phyloP scores from a whole-genome alignment of 352 stramenopile genomes.

The Globisporangium cylindrosporum region DNA sequence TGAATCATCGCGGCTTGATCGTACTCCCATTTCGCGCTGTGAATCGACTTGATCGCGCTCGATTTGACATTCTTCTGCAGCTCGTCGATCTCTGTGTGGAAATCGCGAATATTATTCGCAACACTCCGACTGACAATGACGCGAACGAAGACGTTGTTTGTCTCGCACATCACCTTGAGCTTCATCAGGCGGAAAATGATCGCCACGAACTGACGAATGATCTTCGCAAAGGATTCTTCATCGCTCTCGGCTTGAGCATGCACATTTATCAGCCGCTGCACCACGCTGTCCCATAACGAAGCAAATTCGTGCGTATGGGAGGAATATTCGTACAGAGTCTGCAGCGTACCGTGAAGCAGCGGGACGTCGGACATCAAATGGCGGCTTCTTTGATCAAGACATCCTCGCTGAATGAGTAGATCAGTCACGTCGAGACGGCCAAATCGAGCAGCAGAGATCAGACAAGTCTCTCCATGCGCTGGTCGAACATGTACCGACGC shows the following conservation, averaged over 20 bases:
- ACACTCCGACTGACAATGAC: not conserved
- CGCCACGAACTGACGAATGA: not conserved
- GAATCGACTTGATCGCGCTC: not conserved
- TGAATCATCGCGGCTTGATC: not conserved
- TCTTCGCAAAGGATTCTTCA: not conserved
- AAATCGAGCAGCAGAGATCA: conserved; percentile 6
- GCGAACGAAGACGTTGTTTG: not conserved
- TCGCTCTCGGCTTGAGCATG: not conserved
- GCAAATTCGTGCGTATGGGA: not conserved
- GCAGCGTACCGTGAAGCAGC: not conserved
- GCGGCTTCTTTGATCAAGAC: not conserved
- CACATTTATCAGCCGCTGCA: not conserved
- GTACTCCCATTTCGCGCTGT: not conserved
- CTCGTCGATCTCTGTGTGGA: conserved; percentile 5
- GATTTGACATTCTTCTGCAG: not conserved
- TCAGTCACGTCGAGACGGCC: not conserved
- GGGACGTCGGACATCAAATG: not conserved
- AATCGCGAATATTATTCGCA: not conserved
- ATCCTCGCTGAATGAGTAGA: not conserved
- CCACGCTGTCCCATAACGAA: conserved; percentile 6
- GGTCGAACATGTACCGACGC: conserved; percentile 1
- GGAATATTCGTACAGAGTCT: not conserved
- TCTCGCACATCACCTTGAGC: conserved; percentile 5
- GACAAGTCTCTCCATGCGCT: not conserved
- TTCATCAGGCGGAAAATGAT: conserved; percentile 6